Percentiles rank a stretch among this genome's conserved stretches.
These are phyloP conservation scores for Rosa multiflora DNA, from an alignment of 306 rosid genomes.

Conservation along the genomic window DNA sequence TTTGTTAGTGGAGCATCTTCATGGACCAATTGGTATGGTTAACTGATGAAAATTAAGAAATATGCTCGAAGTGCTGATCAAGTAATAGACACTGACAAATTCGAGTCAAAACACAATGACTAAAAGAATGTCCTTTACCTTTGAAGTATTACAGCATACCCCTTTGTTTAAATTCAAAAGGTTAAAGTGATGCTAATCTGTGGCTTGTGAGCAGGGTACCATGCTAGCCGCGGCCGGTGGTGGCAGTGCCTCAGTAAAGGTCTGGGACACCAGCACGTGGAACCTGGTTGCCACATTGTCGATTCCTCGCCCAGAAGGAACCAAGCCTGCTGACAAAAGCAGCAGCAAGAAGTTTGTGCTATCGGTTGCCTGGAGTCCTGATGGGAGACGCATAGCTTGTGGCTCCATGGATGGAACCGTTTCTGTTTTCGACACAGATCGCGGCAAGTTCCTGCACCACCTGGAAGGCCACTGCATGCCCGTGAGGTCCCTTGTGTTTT, in stretches of 20 bases:
- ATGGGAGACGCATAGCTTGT: constrained; percentile 84
- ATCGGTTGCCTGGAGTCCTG: constrained; percentile 92
- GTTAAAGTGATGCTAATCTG: constrained; percentile 6
- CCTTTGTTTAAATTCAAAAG: background rate
- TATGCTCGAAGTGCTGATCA: background rate
- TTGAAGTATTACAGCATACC: background rate
- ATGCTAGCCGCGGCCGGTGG: constrained; percentile 99
- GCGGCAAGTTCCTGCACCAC: constrained; percentile 83
- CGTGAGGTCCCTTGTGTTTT: constrained; percentile 83
- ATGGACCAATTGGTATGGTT: background rate
- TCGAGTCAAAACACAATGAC: background rate
- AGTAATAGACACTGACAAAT: background rate
- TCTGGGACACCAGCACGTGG: constrained; percentile 96
- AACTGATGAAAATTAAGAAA: background rate
- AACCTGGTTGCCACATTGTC: constrained; percentile 61
- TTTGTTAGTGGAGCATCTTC: background rate
- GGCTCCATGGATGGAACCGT: constrained; percentile 98
- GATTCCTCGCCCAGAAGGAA: constrained; percentile 87
- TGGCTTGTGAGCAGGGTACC: constrained; percentile 55
- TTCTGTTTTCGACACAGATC: constrained; percentile 76
- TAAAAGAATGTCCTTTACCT: background rate
- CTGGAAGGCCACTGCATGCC: constrained; percentile 98
- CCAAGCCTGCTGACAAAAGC: constrained; percentile 81
- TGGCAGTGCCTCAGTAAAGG: constrained; percentile 90
- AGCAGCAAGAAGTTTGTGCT: constrained; percentile 92